A percentile compares a stretch with the other conserved stretches of the same genome.
Conservation (phyloP, 148 eudicot genomes). For the Diospyros kaki region DNA sequence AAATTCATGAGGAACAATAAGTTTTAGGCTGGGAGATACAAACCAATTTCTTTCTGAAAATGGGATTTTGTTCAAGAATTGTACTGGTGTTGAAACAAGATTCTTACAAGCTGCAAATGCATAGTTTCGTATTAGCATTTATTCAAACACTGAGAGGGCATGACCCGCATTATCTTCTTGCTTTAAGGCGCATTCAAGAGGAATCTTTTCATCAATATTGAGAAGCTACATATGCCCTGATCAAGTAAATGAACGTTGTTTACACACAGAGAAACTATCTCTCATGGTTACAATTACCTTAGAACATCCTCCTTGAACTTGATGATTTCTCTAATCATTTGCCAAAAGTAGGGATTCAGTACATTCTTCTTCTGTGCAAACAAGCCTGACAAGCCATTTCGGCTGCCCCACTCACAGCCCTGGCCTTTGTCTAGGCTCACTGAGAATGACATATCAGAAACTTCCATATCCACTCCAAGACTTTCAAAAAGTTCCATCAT, state of each 20-base stretch:
- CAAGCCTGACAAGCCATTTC: conserved; percentile 64
- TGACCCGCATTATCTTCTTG: neutral
- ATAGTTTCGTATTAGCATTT: neutral
- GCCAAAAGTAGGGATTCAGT: conserved; percentile 73
- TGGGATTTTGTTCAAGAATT: too few relatives aligned
- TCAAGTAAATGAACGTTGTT: too few relatives aligned
- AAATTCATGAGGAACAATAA: too few relatives aligned
- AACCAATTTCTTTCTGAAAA: too few relatives aligned
- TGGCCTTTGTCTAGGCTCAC: conserved; percentile 76
- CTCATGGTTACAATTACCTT: conserved; percentile 30
- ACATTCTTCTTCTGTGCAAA: conserved; percentile 83
- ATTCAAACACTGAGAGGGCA: neutral
- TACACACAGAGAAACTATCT: neutral
- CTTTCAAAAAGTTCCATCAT: conserved; percentile 90
- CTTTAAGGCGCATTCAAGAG: neutral
- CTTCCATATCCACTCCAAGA: conserved; percentile 88
- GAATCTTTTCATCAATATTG: neutral
- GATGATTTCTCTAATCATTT: conserved; percentile 72
- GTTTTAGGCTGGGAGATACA: too few relatives aligned
- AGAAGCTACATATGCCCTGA: too few relatives aligned
- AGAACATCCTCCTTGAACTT: conserved; percentile 73
- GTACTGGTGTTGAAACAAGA: too few relatives aligned
- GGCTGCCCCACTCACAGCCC: conserved; percentile 95
- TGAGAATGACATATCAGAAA: conserved; percentile 96
- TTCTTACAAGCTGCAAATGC: too few relatives aligned